Evolutionary conservation across 1,139 yeast species (phyloP).

Genomic region (Blastobotrys indianensis): DNA sequence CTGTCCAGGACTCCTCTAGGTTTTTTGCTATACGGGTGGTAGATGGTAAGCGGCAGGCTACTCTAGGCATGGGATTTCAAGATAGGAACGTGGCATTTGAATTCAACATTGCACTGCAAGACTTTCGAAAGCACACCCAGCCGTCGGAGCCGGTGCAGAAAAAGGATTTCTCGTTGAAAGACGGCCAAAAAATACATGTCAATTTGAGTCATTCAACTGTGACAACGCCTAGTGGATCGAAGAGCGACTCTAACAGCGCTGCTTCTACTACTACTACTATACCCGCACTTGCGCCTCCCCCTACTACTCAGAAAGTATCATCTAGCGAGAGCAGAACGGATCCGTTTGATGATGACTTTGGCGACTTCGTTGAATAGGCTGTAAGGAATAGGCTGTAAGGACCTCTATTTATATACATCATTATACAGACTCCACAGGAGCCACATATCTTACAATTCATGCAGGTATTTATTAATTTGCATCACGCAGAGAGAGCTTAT

Average conservation of each 20-base stretch:
- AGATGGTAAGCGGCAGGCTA: slow-evolving; percentile 31
- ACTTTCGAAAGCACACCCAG: slow-evolving; percentile 29
- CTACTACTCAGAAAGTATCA: slow-evolving; percentile 6
- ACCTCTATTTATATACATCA: not conserved
- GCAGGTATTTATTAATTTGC: slow-evolving; percentile 31
- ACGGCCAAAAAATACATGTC: slow-evolving; percentile 28
- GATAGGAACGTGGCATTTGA: slow-evolving; percentile 36
- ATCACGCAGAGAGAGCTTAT: slow-evolving; percentile 57
- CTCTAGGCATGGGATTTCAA: slow-evolving; percentile 39
- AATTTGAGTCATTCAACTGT: slow-evolving; percentile 16
- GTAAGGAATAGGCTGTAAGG: not conserved
- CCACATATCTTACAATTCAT: not conserved
- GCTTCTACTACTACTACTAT: slow-evolving; percentile 16
- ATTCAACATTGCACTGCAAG: slow-evolving; percentile 38
- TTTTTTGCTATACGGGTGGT: slow-evolving; percentile 33
- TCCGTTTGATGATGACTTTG: slow-evolving; percentile 38
- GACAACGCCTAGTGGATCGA: not conserved
- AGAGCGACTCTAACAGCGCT: slow-evolving; percentile 7
- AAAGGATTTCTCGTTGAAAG: slow-evolving; percentile 27
- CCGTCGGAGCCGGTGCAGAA: slow-evolving; percentile 5
- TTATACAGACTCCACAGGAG: not conserved
- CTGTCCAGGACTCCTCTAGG: slow-evolving; percentile 30
- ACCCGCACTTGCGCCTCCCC: slow-evolving; percentile 23
- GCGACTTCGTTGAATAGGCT: slow-evolving; percentile 32
- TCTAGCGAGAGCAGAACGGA: slow-evolving; percentile 19